phyloP scores from a whole-genome alignment of 257 asterid species.

The Cordia subcordata region DNA sequence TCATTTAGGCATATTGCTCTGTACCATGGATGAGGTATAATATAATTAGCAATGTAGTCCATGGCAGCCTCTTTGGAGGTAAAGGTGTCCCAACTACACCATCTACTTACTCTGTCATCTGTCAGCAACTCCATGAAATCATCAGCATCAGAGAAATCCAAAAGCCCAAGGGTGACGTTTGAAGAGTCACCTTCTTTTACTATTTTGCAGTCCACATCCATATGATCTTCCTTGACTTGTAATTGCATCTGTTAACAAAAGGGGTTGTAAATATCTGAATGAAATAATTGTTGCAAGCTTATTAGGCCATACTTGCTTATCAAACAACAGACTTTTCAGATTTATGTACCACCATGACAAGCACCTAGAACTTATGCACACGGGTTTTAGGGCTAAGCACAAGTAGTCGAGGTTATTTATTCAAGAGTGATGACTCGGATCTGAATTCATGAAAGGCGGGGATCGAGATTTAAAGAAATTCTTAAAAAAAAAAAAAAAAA shows the following conservation, averaged over 20 bases:
- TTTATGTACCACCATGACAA: too few species aligned
- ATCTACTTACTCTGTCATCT: constrained; percentile 60
- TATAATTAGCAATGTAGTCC: constrained; percentile 19
- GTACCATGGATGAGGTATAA: constrained; percentile 50
- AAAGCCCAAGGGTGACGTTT: constrained; percentile 44
- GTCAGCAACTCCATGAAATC: constrained; percentile 48
- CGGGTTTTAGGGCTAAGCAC: too few species aligned
- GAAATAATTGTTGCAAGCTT: background rate
- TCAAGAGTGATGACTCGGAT: too few species aligned
- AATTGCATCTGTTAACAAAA: background rate
- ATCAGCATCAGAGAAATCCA: constrained; percentile 55
- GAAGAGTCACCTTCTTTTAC: constrained; percentile 21
- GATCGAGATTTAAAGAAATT: background rate
- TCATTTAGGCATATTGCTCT: constrained; percentile 53
- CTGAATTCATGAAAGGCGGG: background rate
- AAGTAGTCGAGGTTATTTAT: too few species aligned
- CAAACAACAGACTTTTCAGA: too few species aligned
- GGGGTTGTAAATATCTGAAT: background rate
- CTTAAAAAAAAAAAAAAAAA: too few species aligned
- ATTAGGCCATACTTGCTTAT: too few species aligned
- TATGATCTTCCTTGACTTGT: background rate
- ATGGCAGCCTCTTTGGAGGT: constrained; percentile 49
- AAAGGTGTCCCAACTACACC: constrained; percentile 60
- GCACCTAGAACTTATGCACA: too few species aligned
- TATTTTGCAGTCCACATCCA: background rate